A percentile compares a stretch with the other conserved stretches of the same genome.
phyloP scores from a whole-genome alignment of 202 grass and related monocot genomes.

The Setaria italica region DNA sequence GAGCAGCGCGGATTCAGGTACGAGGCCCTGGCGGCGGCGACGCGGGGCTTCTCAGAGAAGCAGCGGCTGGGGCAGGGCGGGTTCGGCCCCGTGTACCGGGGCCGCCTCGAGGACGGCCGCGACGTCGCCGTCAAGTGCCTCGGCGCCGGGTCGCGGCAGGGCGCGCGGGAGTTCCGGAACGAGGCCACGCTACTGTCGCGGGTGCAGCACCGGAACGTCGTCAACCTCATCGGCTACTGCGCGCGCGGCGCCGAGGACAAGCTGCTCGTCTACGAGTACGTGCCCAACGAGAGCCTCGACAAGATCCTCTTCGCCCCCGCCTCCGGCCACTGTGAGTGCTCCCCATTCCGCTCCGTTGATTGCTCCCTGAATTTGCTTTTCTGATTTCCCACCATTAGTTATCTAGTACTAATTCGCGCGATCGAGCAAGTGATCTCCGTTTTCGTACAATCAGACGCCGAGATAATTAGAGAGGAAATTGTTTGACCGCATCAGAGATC shows the following conservation, averaged over 20 bases:
- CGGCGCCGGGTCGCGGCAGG: slow-evolving; percentile 69
- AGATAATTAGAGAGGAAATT: not conserved
- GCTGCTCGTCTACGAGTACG: slow-evolving; percentile 96
- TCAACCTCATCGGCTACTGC: slow-evolving; percentile 89
- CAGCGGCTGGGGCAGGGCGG: slow-evolving; percentile 84
- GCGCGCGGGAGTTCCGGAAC: slow-evolving; percentile 77
- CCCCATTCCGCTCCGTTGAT: not conserved
- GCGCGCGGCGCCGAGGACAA: slow-evolving; percentile 65
- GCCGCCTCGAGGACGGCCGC: slow-evolving; percentile 68
- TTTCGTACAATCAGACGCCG: not conserved
- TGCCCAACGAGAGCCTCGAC: slow-evolving; percentile 95
- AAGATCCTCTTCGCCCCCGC: slow-evolving; percentile 79
- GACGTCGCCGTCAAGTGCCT: slow-evolving; percentile 95
- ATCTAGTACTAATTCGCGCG: not conserved
- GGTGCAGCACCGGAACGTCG: slow-evolving; percentile 94
- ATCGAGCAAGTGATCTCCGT: not conserved
- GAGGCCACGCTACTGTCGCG: slow-evolving; percentile 87
- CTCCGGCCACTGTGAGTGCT: slow-evolving; percentile 45
- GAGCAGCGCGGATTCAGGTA: slow-evolving; percentile 75
- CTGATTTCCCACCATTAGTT: not conserved
- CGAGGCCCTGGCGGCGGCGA: slow-evolving; percentile 65
- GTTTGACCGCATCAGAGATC: not conserved
- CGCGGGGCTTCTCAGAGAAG: slow-evolving; percentile 61
- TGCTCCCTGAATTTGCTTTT: not conserved
- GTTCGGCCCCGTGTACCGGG: slow-evolving; percentile 85